A percentile compares a stretch with the other conserved stretches of the same genome.
phyloP scores from a whole-genome alignment of 2,329 filamentous ascomycete genomes.

The Microcyclospora pomicola region DNA sequence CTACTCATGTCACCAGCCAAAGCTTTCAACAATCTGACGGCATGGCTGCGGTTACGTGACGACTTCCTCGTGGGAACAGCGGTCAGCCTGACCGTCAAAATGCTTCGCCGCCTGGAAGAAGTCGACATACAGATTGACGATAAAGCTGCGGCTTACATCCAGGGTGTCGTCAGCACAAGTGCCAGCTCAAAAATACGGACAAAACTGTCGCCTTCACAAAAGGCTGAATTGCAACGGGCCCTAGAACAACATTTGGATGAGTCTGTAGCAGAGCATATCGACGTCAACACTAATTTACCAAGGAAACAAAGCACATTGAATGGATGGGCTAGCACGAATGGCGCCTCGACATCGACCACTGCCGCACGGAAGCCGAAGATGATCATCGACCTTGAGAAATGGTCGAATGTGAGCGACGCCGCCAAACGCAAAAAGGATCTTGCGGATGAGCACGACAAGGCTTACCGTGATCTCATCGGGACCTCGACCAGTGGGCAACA shows the following conservation, averaged over 20 bases:
- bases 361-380: constrained; percentile 6
- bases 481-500: constrained; percentile 7
- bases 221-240: constrained; percentile 60
- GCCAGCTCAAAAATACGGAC: constrained; percentile 47
- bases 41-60: constrained; percentile 84
- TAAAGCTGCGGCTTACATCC: constrained; percentile 46
- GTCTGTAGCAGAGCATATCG: constrained; percentile 7
- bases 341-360: constrained; percentile 11
- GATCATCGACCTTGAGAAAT: constrained; percentile 23
- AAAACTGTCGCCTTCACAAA: constrained; percentile 68
- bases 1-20: constrained; percentile 52
- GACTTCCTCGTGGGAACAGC: constrained; percentile 70
- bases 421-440: constrained; percentile 1
- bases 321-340: constrained; percentile 26
- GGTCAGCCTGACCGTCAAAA: constrained; percentile 69
- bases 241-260: constrained; percentile 40
- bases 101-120: constrained; percentile 67
- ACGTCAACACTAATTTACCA: constrained; percentile 11
- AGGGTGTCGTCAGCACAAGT: constrained; percentile 41
- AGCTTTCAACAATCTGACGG: constrained; percentile 56
- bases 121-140: constrained; percentile 57
- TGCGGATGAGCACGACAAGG: constrained; percentile 5
- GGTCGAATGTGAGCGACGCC: constrained; percentile 5
- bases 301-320: constrained; percentile 29
- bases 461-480: constrained; percentile 7